Evolutionary conservation across 257 asterid species (phyloP).

Genomic region (Lantana camara): DNA sequence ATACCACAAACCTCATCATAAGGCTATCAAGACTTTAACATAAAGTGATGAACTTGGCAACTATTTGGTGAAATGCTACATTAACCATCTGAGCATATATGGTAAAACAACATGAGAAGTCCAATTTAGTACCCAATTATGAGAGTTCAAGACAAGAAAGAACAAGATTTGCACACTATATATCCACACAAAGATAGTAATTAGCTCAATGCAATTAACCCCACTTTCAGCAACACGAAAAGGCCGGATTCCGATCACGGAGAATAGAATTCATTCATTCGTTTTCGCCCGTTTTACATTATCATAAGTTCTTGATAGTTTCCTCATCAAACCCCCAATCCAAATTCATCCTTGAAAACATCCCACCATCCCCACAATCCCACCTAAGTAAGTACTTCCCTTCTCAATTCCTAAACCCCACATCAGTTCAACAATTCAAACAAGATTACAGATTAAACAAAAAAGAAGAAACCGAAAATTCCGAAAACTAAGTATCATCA

Average conservation of each 20-base stretch:
- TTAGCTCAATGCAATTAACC: slow-evolving; percentile 6
- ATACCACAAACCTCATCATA: slow-evolving; percentile 25
- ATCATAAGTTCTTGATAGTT: slow-evolving; percentile 30
- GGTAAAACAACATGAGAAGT: slow-evolving; percentile 29
- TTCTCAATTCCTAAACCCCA: slow-evolving; percentile 32
- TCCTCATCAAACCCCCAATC: too few species aligned
- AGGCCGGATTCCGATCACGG: slow-evolving; percentile 17
- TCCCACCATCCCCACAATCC: slow-evolving; percentile 10
- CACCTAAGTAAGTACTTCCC: slow-evolving; percentile 16
- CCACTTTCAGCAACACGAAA: slow-evolving; percentile 13
- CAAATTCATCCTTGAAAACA: slow-evolving; percentile 8
- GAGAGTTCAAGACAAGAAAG: slow-evolving; percentile 24
- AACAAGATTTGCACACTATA: too few species aligned
- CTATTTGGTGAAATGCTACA: background rate
- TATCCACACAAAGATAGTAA: slow-evolving; percentile 8
- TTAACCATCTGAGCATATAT: slow-evolving; percentile 22
- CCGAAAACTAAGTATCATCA: slow-evolving; percentile 24
- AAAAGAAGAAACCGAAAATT: background rate
- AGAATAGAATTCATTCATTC: slow-evolving; percentile 30
- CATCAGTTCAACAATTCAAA: slow-evolving; percentile 14
- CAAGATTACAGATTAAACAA: slow-evolving; percentile 7
- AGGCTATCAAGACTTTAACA: slow-evolving; percentile 35
- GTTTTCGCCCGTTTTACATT: slow-evolving; percentile 20
- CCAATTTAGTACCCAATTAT: slow-evolving; percentile 29
- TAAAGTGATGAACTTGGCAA: slow-evolving; percentile 21